Conservation (phyloP, 2,329 filamentous ascomycete genomes). For the Magnaporthiopsis incrustans region DNA sequence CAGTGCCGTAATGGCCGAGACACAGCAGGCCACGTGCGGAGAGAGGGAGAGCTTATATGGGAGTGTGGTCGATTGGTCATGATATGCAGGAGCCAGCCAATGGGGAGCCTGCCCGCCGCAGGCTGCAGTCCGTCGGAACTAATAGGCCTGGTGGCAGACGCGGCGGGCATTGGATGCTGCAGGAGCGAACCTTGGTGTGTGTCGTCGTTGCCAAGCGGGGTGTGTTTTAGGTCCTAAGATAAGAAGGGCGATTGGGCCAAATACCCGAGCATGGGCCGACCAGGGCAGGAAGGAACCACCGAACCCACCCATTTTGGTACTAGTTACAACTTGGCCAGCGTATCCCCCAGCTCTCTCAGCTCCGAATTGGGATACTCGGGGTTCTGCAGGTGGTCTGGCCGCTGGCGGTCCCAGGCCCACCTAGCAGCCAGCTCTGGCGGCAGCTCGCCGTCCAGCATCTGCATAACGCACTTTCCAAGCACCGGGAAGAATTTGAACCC, state of each 20-base stretch:
- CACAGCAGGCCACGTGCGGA: too few relatives aligned
- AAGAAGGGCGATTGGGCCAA: neutral
- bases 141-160: too few relatives aligned
- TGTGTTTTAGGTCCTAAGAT: neutral
- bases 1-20: too few relatives aligned
- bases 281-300: too few relatives aligned
- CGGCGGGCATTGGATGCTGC: too few relatives aligned
- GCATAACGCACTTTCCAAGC: constrained; percentile 53
- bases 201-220: neutral
- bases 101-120: too few relatives aligned
- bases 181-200: neutral
- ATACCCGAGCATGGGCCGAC: too few relatives aligned
- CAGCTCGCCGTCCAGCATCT: constrained; percentile 42
- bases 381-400: constrained; percentile 3
- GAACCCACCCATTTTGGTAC: too few relatives aligned
- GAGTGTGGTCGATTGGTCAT: neutral
- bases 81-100: neutral
- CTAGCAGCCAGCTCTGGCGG: constrained; percentile 32
- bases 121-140: too few relatives aligned
- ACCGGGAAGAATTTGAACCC: constrained; percentile 61
- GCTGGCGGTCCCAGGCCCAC: constrained; percentile 51
- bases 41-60: too few relatives aligned
- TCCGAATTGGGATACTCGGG: constrained; percentile 7
- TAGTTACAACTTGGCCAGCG: constrained; percentile 4
- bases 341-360: constrained; percentile 3